Evolutionary conservation across 177 flowering plant genomes (phyloP), one percentile per base, ranked within the genome.

Genomic region (Vitis hybrid): DNA sequence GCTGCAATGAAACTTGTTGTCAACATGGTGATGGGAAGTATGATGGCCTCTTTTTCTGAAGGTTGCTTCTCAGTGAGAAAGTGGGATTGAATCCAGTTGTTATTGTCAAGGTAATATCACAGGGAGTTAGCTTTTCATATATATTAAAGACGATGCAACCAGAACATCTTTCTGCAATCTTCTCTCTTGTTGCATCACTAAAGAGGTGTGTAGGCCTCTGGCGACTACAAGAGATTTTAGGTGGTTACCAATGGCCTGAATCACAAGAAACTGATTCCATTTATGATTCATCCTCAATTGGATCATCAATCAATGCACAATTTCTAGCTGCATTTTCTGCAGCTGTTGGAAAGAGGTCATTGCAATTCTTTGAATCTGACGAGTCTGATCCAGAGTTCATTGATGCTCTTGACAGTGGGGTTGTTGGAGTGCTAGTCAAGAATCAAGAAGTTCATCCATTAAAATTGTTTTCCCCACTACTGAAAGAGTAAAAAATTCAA

Each of bases 241-340:
- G 85, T 76, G 86, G 60, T 59, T 87, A 88, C 85, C 85, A 78
- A 54, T 93, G 98, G 97, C 95, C 95, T 54, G 97, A 91, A 58
- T 71, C 69, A 45, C 78, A 78, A 34, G 92, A 93, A 79, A 83
- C 91, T 60, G 98, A 93, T 74, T 89, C 90, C 65, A 32, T 83
- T 13, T 93, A 89, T 77, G 91, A 45, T 64, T 65, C 98, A 64
- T 94, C 98, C 56, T 94, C 98, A 62, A 81, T 94, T 78, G 97
- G 98, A 48, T 74, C 93, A 69, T 85, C 92, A 51, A 68, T 91
- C 63, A 83, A 78, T 84, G 77, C 93, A 72, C 79, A 85, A 60
- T 94, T 94, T 80, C 67, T 91, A 64, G 93, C 97, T 78, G 89
- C 92, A 70, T 94, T 94, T 87, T 80, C 98, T 51, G 85, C 94